These are phyloP conservation scores for Mycena albidolilacea DNA, from an alignment of 768 basidiomycete species.

Conservation along the genomic window DNA sequence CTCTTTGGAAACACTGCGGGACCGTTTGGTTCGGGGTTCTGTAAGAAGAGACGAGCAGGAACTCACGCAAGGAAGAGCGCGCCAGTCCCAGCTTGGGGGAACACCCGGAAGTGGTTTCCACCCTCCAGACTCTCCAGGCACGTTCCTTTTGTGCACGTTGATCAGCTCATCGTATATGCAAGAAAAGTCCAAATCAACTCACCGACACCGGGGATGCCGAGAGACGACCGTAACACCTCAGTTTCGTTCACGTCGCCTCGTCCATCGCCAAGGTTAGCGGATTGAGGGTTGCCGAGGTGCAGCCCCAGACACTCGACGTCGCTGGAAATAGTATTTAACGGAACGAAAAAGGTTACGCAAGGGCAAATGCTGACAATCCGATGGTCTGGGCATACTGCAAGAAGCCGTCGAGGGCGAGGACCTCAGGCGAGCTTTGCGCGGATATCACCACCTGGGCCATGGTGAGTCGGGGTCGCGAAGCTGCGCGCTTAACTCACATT, in stretches of 20 bases:
- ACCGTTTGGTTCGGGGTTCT: background rate
- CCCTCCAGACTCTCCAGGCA: constrained; percentile 59
- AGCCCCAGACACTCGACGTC: constrained; percentile 61
- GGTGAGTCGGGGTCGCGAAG: background rate
- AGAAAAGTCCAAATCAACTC: background rate
- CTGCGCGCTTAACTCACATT: constrained; percentile 51
- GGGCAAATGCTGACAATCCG: constrained; percentile 56
- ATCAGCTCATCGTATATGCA: background rate
- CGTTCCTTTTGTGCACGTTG: constrained; percentile 45
- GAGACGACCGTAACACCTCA: constrained; percentile 62
- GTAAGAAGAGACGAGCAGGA: too few relatives aligned
- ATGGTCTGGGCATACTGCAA: constrained; percentile 59
- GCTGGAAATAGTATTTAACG: constrained; percentile 38
- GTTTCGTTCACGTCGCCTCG: constrained; percentile 61
- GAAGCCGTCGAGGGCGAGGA: constrained; percentile 58
- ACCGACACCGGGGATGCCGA: constrained; percentile 47
- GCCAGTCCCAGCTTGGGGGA: constrained; percentile 57
- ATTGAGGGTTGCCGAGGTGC: constrained; percentile 57
- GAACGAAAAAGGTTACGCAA: background rate
- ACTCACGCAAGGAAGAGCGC: constrained; percentile 66
- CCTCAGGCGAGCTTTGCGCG: constrained; percentile 56
- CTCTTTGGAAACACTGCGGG: constrained; percentile 60
- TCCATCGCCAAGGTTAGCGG: constrained; percentile 65
- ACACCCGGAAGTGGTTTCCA: constrained; percentile 43
- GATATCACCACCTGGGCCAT: constrained; percentile 54